These are phyloP conservation scores for Globisporangium cederbergense DNA, from an alignment of 352 stramenopile genomes.

Conservation along the genomic window DNA sequence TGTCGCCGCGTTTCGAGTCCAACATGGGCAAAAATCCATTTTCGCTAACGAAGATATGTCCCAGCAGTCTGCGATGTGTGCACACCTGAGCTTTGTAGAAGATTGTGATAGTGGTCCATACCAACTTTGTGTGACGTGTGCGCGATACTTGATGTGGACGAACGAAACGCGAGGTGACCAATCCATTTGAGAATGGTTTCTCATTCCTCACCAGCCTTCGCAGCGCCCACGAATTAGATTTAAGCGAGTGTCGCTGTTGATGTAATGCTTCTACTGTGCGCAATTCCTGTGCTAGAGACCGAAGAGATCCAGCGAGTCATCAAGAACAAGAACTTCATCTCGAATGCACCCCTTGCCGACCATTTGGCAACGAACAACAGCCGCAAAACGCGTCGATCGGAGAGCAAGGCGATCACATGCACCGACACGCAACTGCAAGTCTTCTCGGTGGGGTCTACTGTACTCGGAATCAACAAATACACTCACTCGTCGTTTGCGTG, in stretches of 20 bases:
- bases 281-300: too few relatives aligned
- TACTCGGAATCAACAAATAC: too few relatives aligned
- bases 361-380: too few relatives aligned
- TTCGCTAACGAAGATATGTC: not conserved
- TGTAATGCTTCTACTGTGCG: too few relatives aligned
- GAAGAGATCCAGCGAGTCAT: too few relatives aligned
- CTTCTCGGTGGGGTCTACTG: too few relatives aligned
- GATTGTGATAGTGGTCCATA: not conserved
- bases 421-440: too few relatives aligned
- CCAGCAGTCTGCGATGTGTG: constrained; percentile 23
- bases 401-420: too few relatives aligned
- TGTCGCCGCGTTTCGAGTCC: constrained; percentile 8
- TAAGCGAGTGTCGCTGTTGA: too few relatives aligned
- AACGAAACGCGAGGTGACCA: not conserved
- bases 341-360: too few relatives aligned
- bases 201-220: not conserved
- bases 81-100: constrained; percentile 14
- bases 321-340: too few relatives aligned
- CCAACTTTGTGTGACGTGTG: constrained; percentile 2
- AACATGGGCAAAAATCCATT: constrained; percentile 9
- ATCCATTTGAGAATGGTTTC: not conserved
- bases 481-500: not conserved
- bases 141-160: not conserved
- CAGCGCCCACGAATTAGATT: not conserved
- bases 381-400: too few relatives aligned